These are phyloP conservation scores for Phytopythium aichiense DNA, from an alignment of 352 stramenopile species.

Conservation along the genomic window DNA sequence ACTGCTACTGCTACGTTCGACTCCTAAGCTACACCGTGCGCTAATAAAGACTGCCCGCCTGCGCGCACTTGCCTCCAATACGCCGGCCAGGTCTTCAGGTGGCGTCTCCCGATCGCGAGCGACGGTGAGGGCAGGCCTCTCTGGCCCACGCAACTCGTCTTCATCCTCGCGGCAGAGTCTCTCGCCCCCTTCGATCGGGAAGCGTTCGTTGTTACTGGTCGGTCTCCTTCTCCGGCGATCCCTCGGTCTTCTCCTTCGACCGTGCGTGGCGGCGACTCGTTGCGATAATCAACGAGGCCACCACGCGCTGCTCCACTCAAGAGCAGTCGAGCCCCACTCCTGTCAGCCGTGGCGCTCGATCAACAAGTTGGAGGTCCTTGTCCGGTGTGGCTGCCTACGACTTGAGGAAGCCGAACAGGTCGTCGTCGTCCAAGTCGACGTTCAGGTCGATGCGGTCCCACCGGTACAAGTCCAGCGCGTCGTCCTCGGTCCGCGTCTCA, in stretches of 20 bases:
- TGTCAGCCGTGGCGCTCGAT: not conserved
- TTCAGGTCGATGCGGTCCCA: conserved; percentile 84
- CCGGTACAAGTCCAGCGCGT: conserved; percentile 66
- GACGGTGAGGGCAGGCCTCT: not conserved
- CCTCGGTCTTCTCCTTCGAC: not conserved
- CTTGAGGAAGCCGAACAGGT: conserved; percentile 86
- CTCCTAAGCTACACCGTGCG: not conserved
- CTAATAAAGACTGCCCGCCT: not conserved
- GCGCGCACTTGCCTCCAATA: conserved; percentile 3
- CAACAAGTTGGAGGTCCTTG: not conserved
- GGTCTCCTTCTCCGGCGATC: not conserved
- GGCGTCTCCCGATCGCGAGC: not conserved
- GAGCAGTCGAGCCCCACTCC: not conserved
- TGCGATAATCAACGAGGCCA: not conserved
- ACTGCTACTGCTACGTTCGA: conserved; percentile 2
- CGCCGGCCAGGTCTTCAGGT: not conserved
- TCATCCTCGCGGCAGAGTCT: not conserved
- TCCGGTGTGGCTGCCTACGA: conserved; percentile 25
- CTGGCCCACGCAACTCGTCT: not conserved
- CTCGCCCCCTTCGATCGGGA: conserved; percentile 1
- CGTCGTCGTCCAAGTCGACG: conserved; percentile 78
- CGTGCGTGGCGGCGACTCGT: not conserved
- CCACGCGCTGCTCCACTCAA: not conserved
- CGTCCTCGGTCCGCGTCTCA: conserved; percentile 30
- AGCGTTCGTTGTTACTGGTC: not conserved